Conservation (phyloP, 202 grass and related monocot genomes). For the Hordeum pubiflorum region DNA sequence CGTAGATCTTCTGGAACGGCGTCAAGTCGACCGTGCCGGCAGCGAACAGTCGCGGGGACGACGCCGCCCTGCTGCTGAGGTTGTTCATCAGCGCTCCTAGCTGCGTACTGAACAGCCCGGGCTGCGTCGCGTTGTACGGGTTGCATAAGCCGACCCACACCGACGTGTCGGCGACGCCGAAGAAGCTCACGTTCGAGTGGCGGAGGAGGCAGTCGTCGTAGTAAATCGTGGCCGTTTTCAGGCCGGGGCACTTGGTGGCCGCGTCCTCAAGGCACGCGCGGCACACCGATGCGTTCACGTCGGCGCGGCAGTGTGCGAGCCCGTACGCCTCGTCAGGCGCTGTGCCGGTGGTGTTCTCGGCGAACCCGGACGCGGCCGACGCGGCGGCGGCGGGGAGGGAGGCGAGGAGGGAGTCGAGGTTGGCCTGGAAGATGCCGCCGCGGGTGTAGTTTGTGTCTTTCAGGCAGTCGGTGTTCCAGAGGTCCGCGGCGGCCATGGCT, state of each 20-base stretch:
- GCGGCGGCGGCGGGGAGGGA: not conserved
- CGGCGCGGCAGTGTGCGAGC: slow-evolving; percentile 36
- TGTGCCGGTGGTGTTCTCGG: not conserved
- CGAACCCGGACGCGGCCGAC: not conserved
- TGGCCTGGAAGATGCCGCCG: slow-evolving; percentile 30
- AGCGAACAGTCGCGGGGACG: not conserved
- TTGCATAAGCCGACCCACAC: accelerated
- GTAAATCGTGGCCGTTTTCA: not conserved
- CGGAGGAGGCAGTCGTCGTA: slow-evolving; percentile 39
- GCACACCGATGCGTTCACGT: not conserved
- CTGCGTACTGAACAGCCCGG: not conserved
- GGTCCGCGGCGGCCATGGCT: not conserved
- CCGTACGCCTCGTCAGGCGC: slow-evolving; percentile 14
- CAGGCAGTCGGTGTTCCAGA: not conserved
- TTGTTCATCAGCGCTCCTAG: slow-evolving; percentile 16
- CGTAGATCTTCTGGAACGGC: slow-evolving; percentile 4
- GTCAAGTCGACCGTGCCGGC: not conserved
- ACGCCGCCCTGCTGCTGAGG: not conserved
- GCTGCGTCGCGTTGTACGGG: not conserved
- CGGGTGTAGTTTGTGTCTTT: slow-evolving; percentile 34
- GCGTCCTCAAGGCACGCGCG: slow-evolving; percentile 16
- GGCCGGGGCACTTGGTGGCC: not conserved
- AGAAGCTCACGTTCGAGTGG: slow-evolving; percentile 25
- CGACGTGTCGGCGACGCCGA: not conserved
- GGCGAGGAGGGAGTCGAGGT: slow-evolving; percentile 30